Conservation (phyloP, 805 yeast genomes). For the Yarrowia divulgata region DNA sequence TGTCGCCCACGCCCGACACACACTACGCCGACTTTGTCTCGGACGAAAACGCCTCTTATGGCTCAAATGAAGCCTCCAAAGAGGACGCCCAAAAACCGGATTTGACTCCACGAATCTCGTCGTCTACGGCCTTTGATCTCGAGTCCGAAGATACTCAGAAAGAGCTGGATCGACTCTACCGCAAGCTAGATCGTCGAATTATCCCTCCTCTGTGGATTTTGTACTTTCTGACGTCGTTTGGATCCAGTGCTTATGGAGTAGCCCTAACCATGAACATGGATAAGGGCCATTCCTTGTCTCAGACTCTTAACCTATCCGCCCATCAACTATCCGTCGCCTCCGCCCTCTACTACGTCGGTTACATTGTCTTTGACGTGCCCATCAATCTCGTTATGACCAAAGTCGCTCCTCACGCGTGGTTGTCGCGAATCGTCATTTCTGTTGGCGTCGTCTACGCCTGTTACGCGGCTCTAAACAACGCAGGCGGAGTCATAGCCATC, state of each 20-base stretch:
- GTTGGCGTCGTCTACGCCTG: constrained; percentile 82
- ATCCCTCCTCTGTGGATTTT: constrained; percentile 84
- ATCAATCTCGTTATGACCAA: constrained; percentile 87
- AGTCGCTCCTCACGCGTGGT: constrained; percentile 85
- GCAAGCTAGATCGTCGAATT: constrained; percentile 71
- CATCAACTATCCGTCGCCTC: constrained; percentile 75
- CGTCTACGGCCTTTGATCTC: constrained; percentile 2
- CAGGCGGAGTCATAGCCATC: constrained; percentile 70
- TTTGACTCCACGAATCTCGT: too few species aligned
- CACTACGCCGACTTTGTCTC: neutral
- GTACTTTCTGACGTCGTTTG: constrained; percentile 81
- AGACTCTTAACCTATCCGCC: constrained; percentile 58
- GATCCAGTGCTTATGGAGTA: constrained; percentile 76
- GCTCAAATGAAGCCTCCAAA: too few species aligned
- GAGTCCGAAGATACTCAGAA: constrained; percentile 35
- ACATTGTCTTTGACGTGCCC: constrained; percentile 83
- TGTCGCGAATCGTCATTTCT: constrained; percentile 74
- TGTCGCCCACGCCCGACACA: neutral
- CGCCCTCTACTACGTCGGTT: constrained; percentile 83
- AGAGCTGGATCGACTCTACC: constrained; percentile 51
- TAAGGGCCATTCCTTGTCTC: constrained; percentile 65
- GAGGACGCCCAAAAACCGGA: too few species aligned
- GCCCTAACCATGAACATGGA: constrained; percentile 78
- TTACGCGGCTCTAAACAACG: constrained; percentile 64
- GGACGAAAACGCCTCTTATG: neutral